Base-by-base conservation (phyloP, 2,329 filamentous ascomycete genomes). In the Ceratocystis alfenasii region DNA sequence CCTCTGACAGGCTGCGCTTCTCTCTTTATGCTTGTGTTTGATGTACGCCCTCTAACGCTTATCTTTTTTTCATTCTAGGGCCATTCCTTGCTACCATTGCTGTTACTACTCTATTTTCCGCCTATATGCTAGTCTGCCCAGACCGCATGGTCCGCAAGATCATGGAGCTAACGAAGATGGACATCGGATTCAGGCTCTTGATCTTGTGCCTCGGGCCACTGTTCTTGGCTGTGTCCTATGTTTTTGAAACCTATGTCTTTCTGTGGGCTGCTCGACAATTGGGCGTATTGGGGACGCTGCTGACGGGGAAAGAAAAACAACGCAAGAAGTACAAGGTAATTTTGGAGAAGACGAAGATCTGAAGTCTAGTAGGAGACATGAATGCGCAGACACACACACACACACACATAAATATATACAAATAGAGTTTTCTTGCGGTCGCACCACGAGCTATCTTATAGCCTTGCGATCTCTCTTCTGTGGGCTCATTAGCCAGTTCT, bases 281-380 rank as follows among this genome's bases (percentile, higher is more conserved):
- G 5, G 53, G 53, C 28, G 6, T 30, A 33, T 33, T 59, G 25
- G 36, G 53, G 22, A 33, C 17, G 8, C n/a, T 59, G 15, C 65
- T 90, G 73, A 76, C 82, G 70, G 74, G 82, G 62, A 80, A 79
- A 72, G 76, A 78, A 55, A 96, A 96, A 78, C 85, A 87, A 76
- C 83, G 91, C 69, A 96, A 96, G 76, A 80, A 86, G 76, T 96
- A 96, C 74, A 97, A 97, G 77, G 71, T 90, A 22, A 86, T 96
- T 36, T 73, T 81, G 62, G 88, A 94, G 72, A 78, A 83, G 66
- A 68, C 67, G 57, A 33, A 59, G 50, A 59, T 33, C 12, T 30
- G 20, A 59, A 8, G 28, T 17, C 2, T 25, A 12, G 1, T 12
- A 36, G 33, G 33, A 36, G 33, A 36, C 8, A 36, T 36, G 33